Percentiles rank a stretch among this genome's conserved stretches.
Evolutionary conservation across 257 asterid species (phyloP).

Genomic region (Primulina eburnea): DNA sequence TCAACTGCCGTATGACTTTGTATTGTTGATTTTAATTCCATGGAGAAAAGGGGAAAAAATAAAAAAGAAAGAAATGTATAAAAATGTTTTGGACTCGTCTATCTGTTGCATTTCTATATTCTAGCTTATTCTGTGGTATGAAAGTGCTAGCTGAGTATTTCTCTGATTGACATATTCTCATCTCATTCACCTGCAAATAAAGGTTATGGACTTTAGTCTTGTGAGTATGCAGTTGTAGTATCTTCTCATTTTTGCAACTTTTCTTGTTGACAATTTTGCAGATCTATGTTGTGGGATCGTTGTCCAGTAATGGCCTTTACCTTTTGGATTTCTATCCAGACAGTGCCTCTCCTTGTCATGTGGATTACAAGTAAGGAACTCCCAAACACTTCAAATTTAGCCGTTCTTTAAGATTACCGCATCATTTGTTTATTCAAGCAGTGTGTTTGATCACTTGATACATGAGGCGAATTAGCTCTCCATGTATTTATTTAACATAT

Average conservation of each 20-base stretch:
- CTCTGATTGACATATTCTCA: background rate
- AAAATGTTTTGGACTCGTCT: conserved; percentile 13
- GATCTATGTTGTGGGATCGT: conserved; percentile 81
- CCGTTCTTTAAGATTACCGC: background rate
- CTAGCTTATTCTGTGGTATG: background rate
- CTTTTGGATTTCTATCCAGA: conserved; percentile 90
- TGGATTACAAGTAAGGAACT: conserved; percentile 61
- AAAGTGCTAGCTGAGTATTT: background rate
- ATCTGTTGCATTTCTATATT: background rate
- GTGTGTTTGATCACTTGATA: background rate
- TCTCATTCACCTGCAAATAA: background rate
- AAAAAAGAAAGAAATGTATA: background rate
- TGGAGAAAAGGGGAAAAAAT: background rate
- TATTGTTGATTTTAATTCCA: conserved; percentile 12
- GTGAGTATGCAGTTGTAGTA: background rate
- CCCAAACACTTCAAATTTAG: background rate
- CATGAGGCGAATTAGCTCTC: background rate
- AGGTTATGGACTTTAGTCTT: background rate
- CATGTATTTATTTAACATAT: too few relatives aligned
- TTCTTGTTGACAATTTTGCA: conserved; percentile 32
- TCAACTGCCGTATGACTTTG: conserved; percentile 8
- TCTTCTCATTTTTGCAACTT: conserved; percentile 7
- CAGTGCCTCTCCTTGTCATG: conserved; percentile 69
- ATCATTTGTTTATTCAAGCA: conserved; percentile 11
- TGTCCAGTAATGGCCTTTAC: conserved; percentile 64